Conservation (phyloP, 2,329 filamentous ascomycete species). For the Ceratocystis albifundus region DNA sequence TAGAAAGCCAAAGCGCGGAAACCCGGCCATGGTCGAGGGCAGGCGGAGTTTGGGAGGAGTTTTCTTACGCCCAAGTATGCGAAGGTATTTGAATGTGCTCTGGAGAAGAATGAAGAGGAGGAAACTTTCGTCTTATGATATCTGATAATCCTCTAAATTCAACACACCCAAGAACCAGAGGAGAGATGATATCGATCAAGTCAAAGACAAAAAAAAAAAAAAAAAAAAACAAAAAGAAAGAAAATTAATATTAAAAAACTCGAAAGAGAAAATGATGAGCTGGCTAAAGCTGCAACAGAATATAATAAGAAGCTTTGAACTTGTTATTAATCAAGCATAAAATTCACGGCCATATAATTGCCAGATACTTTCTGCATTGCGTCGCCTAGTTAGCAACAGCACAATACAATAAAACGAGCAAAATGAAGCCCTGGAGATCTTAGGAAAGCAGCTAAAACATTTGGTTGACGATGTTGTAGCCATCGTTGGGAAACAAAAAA, state of each 20-base stretch:
- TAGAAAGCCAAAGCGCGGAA: constrained; percentile 64
- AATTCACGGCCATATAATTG: not conserved
- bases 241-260: not conserved
- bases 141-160: not conserved
- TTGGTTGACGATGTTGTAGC: not conserved
- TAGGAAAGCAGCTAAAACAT: not conserved
- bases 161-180: not conserved
- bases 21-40: constrained; percentile 16
- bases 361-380: not conserved
- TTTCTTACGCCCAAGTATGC: no score
- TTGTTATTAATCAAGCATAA: not conserved
- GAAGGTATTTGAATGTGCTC: not conserved
- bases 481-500: not conserved
- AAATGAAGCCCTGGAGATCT: not conserved
- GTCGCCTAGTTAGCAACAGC: not conserved
- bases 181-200: not conserved
- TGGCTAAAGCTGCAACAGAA: not conserved
- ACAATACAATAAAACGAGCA: not conserved
- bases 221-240: constrained; percentile 3
- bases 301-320: not conserved
- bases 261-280: not conserved
- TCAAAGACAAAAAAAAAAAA: not conserved
- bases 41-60: no score
- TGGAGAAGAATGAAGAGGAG: not conserved
- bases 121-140: not conserved